Evolutionary conservation across 78 protist species (phyloP), one percentile per base, ranked within the genome.

Genomic region (Acrasis kona): DNA sequence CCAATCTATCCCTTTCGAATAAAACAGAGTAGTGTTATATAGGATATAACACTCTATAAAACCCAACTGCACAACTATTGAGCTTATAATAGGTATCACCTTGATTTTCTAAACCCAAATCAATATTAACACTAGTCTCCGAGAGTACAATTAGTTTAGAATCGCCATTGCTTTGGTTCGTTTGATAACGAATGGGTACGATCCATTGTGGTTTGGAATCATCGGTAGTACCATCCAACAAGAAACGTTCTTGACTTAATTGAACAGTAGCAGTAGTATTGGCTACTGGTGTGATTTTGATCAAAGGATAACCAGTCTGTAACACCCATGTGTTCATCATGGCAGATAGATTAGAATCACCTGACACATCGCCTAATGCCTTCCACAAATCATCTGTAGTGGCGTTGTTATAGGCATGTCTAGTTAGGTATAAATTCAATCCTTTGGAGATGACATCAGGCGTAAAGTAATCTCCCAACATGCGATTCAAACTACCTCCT

Each of bases 221-320:
- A n/a, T 50, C 19, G 19, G 19, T 19, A n/a, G 19, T 50, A n/a
- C 61, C 61, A 50, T 19, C 19, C 19, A 50, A 50, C 19, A 50
- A 50, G 61, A 50, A 50, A n/a, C 61, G 19, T 50, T 50, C 34
- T 50, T 50, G 61, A 50, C 19, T 19, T n/a, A 50, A 50, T 50
- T 50, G 34, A n/a, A 50, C 19, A n/a, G 61, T 50, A 19, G 19
- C 19, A 50, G 19, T 50, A n/a, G 19, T n/a, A 50, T 50, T 19
- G 19, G 19, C 61, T n/a, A n/a, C 61, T 6, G 41, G 34, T 38
- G 6, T 70, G 4, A 31, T 41, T 4, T 66, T 70, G 36, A 93
- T 66, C 2, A 91, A 86, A 27, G 97, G 97, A 78, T 81, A 90
- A 34, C 97, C 97, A 5, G 71, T 32, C 69, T 66, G 39, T 41